Conservation (phyloP, 306 rosid species). For the Luffa acutangula region DNA sequence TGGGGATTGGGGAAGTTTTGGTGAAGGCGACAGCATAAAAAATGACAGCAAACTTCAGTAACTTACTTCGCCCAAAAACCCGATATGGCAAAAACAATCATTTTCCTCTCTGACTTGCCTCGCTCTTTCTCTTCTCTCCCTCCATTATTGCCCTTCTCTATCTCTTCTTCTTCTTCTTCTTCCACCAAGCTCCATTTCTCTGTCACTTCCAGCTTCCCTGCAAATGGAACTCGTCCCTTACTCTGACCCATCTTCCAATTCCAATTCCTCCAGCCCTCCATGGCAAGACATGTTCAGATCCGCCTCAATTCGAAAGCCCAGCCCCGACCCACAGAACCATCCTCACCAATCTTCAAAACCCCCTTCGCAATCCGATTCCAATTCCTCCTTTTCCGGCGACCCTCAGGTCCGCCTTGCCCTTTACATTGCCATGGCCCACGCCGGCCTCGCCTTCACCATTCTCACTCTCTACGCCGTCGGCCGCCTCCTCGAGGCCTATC, state of each 20-base stretch:
- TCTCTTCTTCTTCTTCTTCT: not conserved
- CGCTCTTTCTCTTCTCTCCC: not conserved
- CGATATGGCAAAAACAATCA: not conserved
- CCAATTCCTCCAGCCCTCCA: slow-evolving; percentile 36
- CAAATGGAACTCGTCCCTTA: slow-evolving; percentile 64
- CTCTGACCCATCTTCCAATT: slow-evolving; percentile 36
- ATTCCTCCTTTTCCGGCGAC: slow-evolving; percentile 42
- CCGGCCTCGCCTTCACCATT: slow-evolving; percentile 69
- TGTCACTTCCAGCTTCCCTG: not conserved
- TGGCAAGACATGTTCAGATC: slow-evolving; percentile 99
- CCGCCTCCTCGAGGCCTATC: slow-evolving; percentile 64
- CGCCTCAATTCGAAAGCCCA: slow-evolving; percentile 46
- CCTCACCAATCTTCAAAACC: slow-evolving; percentile 6
- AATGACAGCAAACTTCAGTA: not conserved
- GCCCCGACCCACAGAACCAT: slow-evolving; percentile 19
- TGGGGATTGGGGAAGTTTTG: not conserved
- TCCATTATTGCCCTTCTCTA: not conserved
- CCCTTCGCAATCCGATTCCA: slow-evolving; percentile 25
- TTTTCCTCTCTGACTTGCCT: not conserved
- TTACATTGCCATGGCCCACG: slow-evolving; percentile 93
- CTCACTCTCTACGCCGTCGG: slow-evolving; percentile 50
- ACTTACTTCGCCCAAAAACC: not conserved
- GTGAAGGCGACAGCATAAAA: not conserved
- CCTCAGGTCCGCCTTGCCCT: slow-evolving; percentile 84
- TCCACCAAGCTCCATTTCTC: too few relatives aligned